phyloP scores from a whole-genome alignment of 169 alveolate species.

The Eimeria sp. region DNA sequence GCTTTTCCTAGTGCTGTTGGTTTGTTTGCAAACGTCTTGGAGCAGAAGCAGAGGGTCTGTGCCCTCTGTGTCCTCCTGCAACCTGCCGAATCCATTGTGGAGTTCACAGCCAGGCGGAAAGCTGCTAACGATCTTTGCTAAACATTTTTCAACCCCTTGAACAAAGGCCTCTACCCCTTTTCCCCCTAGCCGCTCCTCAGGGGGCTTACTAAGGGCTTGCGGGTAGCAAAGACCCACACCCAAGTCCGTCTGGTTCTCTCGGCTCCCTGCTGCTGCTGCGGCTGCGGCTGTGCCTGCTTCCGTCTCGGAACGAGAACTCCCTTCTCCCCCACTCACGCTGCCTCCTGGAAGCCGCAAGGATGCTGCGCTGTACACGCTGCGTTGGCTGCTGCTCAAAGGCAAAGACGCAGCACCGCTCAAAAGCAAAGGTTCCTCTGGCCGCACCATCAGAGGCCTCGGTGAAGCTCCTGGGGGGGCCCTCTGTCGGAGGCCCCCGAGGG shows the following conservation, averaged over 20 bases:
- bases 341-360: background rate
- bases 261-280: background rate
- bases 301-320: background rate
- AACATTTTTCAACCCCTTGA: conserved; percentile 55
- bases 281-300: background rate
- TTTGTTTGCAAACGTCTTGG: background rate
- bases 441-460: background rate
- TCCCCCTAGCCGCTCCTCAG: background rate
- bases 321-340: background rate
- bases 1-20: background rate
- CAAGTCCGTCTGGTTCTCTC: background rate
- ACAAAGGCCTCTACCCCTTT: background rate
- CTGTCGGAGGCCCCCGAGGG: background rate
- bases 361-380: background rate
- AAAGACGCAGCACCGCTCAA: background rate
- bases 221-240: background rate
- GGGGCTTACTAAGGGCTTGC: background rate
- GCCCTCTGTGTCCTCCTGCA: background rate
- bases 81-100: conserved; percentile 74
- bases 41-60: background rate
- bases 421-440: conserved; percentile 16
- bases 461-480: background rate
- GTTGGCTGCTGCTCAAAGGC: background rate
- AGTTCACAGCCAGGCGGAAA: conserved; percentile 65
- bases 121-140: background rate